Base-by-base conservation (phyloP, 305 asterid species). In the Fraxinus velutina region DNA sequence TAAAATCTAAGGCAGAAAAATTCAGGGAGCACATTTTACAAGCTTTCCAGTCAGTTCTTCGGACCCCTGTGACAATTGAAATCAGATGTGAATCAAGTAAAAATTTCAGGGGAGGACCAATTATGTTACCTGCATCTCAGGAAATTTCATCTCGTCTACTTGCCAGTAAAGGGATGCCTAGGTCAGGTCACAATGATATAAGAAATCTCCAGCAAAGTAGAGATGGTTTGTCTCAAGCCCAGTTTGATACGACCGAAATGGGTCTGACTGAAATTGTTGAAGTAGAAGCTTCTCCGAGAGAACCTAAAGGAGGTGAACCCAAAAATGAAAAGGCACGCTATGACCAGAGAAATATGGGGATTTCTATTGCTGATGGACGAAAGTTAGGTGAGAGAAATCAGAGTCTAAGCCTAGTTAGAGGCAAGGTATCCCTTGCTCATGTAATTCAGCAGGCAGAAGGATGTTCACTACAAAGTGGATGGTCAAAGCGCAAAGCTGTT, bases 381-480 rank as follows among this genome's bases (percentile, higher is more conserved):
- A 85, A 79, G 81, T 80, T 83, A 29, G 93, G 92, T 76, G 93
- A 92, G 21, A 82, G 86, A 83, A 94, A 86, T 73, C 95, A 83
- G 83, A 92, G 88, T 82, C 90, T 90, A 88, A 94, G 98, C 90
- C 86, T 96, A 34, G 99, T 93, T 74, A 90, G 91, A 89, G 80
- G 99, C 83, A 93, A 92, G 90, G 92, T 94, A 74, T 94, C 99
- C 77, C 96, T 96, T 84, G 99, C 97, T 78, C 94, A 88, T 75
- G 96, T 95, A 83, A 92, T 95, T 85, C 97, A 92, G 91, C 97
- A 93, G 76, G 94, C 90, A n/a, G 97, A 96, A 80, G 97, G 94
- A 77, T 83, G 87, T 84, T 79, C 93, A 0, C 97, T 83, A 57
- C 92, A 87, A 76, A 82, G 83, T 83, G 95, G 97, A 82, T 96